phyloP scores from a whole-genome alignment of 352 stramenopile genomes.

The Globisporangium acanthophoron region DNA sequence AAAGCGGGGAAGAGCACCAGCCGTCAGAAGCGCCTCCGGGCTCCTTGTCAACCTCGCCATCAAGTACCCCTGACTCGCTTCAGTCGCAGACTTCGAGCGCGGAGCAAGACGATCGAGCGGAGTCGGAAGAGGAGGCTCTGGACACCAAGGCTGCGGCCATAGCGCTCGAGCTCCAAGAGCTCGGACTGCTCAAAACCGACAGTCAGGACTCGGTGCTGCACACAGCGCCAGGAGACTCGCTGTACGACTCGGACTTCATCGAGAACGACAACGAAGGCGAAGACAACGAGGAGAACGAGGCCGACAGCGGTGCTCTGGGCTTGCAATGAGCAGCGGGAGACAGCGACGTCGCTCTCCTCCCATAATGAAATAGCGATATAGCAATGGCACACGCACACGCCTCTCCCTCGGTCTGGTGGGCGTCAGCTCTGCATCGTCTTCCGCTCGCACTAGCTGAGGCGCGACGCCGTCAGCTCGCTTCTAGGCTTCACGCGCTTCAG shows the following conservation, averaged over 20 bases:
- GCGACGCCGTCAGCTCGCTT: neutral
- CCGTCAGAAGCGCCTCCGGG: too few relatives aligned
- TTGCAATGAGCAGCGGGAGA: neutral
- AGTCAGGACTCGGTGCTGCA: slow-evolving; percentile 1
- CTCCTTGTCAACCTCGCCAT: neutral
- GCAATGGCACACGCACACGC: too few relatives aligned
- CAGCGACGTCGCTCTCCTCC: too few relatives aligned
- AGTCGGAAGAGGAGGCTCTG: neutral
- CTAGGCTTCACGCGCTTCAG: slow-evolving; percentile 7
- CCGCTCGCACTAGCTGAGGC: neutral
- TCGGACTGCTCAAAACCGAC: neutral
- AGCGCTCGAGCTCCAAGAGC: neutral
- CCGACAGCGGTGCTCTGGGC: neutral
- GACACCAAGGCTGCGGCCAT: neutral
- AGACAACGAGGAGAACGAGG: neutral
- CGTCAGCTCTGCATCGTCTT: too few relatives aligned
- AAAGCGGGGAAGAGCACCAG: too few relatives aligned
- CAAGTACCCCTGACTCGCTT: neutral
- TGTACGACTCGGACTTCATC: slow-evolving; percentile 24
- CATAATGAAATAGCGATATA: neutral
- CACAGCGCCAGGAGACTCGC: neutral
- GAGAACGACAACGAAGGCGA: slow-evolving; percentile 10
- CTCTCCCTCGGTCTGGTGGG: too few relatives aligned
- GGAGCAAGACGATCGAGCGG: neutral
- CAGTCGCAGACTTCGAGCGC: neutral